A percentile compares a stretch with the other conserved stretches of the same genome.
These are phyloP conservation scores for Syzygium jambos DNA, from an alignment of 345 rosid species.

Conservation along the genomic window DNA sequence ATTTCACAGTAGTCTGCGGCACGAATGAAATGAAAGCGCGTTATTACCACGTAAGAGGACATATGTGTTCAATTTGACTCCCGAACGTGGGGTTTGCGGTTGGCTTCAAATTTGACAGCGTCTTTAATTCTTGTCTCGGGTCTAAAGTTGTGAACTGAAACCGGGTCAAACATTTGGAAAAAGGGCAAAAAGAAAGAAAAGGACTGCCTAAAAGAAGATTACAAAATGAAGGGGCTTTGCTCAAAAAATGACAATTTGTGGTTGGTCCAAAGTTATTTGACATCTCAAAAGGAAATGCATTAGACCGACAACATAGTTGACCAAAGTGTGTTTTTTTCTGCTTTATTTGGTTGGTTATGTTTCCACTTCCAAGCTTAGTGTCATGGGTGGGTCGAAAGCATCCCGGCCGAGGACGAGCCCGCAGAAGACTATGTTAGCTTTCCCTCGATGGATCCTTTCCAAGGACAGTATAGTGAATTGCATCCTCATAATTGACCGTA, in stretches of 20 bases:
- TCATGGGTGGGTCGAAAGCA: not conserved
- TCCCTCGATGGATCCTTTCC: not conserved
- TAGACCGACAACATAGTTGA: not conserved
- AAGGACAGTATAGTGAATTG: accelerated
- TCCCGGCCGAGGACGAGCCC: not conserved
- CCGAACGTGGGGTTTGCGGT: not conserved
- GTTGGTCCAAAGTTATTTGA: not conserved
- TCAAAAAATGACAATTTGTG: not conserved
- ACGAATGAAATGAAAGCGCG: not conserved
- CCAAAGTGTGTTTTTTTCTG: accelerated
- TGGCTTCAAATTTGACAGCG: not conserved
- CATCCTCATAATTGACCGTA: no score
- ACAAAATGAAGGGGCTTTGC: not conserved
- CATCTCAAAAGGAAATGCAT: not conserved
- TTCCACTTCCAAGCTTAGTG: not conserved
- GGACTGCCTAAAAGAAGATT: not conserved
- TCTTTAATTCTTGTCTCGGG: not conserved
- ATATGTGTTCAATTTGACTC: not conserved
- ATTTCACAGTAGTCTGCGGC: not conserved
- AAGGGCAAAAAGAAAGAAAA: not conserved
- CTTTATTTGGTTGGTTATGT: not conserved
- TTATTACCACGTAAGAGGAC: not conserved
- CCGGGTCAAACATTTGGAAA: not conserved
- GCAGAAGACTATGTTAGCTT: not conserved
- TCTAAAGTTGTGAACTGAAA: not conserved